Evolutionary conservation across 257 asterid species (phyloP).

Genomic region (Penstemon davidsonii): DNA sequence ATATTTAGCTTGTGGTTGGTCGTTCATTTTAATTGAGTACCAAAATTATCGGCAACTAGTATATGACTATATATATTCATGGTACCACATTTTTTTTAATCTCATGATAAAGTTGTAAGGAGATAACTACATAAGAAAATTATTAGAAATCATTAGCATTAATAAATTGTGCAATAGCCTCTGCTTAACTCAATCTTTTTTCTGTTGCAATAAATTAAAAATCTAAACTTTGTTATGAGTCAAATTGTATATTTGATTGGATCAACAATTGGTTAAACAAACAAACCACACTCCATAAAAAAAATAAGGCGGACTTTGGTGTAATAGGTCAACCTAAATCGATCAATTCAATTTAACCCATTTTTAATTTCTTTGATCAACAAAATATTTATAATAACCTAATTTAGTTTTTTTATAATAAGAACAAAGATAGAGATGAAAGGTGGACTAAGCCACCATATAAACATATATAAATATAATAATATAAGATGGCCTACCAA

Average conservation of each 20-base stretch:
- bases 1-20: no score
- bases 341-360: neutral
- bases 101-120: constrained; percentile 2
- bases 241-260: no score
- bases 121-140: constrained; percentile 25
- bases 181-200: no score
- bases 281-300: neutral
- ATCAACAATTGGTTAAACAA: no score
- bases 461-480: no score
- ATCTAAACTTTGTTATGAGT: no score
- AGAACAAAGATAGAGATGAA: constrained; percentile 13
- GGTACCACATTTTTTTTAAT: neutral
- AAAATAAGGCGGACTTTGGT: constrained; percentile 4
- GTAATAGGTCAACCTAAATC: neutral
- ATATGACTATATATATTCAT: no score
- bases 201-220: no score
- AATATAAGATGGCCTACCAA: constrained; percentile 20
- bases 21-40: no score
- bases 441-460: constrained; percentile 12
- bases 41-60: no score
- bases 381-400: neutral
- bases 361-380: neutral
- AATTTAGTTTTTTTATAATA: neutral
- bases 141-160: constrained; percentile 47
- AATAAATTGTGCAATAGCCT: constrained; percentile 21